A percentile compares a stretch with the other conserved stretches of the same genome.
These are phyloP conservation scores for Elsinoe australis DNA, from an alignment of 2,329 filamentous ascomycete species.

Conservation along the genomic window DNA sequence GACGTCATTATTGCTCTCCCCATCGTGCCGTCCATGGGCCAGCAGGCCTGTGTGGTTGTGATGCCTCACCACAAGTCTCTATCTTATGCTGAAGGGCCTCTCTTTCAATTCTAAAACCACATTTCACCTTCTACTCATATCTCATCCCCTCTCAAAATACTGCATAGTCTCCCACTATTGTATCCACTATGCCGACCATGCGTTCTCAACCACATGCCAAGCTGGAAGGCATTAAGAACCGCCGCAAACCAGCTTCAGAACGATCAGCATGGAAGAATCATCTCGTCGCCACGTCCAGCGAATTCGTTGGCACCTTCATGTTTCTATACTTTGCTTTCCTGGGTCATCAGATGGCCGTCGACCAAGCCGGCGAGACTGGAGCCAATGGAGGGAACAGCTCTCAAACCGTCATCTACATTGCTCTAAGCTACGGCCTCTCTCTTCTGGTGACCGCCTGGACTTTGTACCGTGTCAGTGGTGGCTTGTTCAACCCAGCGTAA, in stretches of 20 bases:
- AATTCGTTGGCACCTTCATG: conserved; percentile 32
- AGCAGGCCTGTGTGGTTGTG: no score
- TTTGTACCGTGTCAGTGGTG: conserved; percentile 28
- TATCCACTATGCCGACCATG: background rate
- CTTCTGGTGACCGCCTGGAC: conserved; percentile 28
- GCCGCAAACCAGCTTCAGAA: conserved; percentile 3
- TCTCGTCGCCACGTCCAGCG: conserved; percentile 22
- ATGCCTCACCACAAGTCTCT: no score
- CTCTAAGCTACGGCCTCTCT: conserved; percentile 28
- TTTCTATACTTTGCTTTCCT: conserved; percentile 32
- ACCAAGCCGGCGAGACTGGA: conserved; percentile 21
- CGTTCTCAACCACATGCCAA: conserved; percentile 2
- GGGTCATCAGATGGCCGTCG: conserved; percentile 25
- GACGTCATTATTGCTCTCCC: conserved; percentile 1
- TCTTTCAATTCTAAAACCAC: background rate
- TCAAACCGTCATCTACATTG: conserved; percentile 27
- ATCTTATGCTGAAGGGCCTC: background rate
- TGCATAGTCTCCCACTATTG: background rate
- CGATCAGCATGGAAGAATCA: conserved; percentile 18
- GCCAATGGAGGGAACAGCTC: conserved; percentile 21
- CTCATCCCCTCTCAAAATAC: background rate
- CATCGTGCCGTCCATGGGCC: no score
- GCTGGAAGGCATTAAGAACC: background rate
- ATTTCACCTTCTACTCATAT: conserved; percentile 5
- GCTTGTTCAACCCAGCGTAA: conserved; percentile 25